Base-by-base conservation (phyloP, 2,329 filamentous ascomycete species). In the Microcyclosporella mali region DNA sequence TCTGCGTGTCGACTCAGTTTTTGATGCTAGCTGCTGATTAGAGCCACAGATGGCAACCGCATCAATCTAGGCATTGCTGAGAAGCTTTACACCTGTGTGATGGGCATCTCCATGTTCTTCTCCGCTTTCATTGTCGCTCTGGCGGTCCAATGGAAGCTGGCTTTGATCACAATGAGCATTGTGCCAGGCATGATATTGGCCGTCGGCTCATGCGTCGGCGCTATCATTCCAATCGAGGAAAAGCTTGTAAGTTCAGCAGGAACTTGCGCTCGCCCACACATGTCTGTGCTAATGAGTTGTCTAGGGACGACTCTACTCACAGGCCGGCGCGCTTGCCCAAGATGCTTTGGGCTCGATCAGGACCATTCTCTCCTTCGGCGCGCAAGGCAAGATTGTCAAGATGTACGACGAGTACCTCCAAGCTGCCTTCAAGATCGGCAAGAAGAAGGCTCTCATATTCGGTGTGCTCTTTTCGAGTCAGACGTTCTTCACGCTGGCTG, bases 281-380 rank as follows among this genome's bases (percentile, higher is more conserved):
- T 37, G 4, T 34, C 32, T 11, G 10, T 6, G 9, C 6, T 6
- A 34, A 11, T 17, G n/a, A 17, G 6, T 17, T 15, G 9, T 18
- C 10, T 11, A 34, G 32, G 32, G 15, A 14, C 10, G 14, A 8
- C 9, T 71, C n/a, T 68, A 67, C 43, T 66, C 67, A 8, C 60
- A 64, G 43, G 70, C 69, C 3, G 67, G 64, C 2, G 58, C 62
- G 4, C 54, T 75, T 4, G 71, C 72, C 1, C 69, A 75, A 54
- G 72, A 76, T 43, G 68, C 70, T 0, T 60, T 76, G 27, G 64
- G 64, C 3, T 71, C 69, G 0, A 68, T 75, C 44, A 64, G 67
- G 3, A 74, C 70, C 0, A 69, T 75, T 6, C 63, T 66, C 27
- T 69, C 69, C 1, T 75, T 75, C 50, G 69, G 71, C 46, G 62